These are phyloP conservation scores for Ramalina intermedia DNA, from an alignment of 495 filamentous ascomycete species.

Conservation along the genomic window DNA sequence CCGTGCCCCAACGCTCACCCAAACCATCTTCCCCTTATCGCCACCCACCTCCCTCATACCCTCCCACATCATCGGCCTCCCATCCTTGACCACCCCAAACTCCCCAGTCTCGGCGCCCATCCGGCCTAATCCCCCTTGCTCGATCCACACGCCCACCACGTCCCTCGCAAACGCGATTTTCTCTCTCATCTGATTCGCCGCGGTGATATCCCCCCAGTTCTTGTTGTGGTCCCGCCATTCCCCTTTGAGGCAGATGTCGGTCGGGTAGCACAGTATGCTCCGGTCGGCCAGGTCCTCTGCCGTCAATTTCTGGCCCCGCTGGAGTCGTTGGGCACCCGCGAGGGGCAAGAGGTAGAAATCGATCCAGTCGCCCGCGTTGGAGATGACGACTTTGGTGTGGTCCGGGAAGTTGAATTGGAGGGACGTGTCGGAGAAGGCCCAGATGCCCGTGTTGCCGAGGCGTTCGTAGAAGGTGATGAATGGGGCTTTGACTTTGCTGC, in stretches of 20 bases:
- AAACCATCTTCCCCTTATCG: constrained; percentile 65
- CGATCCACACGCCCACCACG: constrained; percentile 59
- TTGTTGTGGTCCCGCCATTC: constrained; percentile 11
- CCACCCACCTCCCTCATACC: constrained; percentile 51
- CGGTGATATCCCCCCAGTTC: constrained; percentile 44
- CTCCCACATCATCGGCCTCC: constrained; percentile 33
- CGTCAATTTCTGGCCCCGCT: constrained; percentile 46
- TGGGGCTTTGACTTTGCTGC: constrained; percentile 30
- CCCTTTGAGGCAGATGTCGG: constrained; percentile 29
- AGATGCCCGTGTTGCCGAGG: constrained; percentile 72
- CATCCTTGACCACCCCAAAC: constrained; percentile 21
- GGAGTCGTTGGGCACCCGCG: constrained; percentile 48
- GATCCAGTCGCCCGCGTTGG: constrained; percentile 53
- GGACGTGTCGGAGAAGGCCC: constrained; percentile 79
- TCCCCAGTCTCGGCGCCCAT: constrained; percentile 31
- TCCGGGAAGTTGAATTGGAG: constrained; percentile 95
- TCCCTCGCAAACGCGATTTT: constrained; percentile 65
- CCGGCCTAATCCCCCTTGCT: constrained; percentile 51
- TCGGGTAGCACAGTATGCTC: constrained; percentile 47
- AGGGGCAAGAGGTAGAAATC: constrained; percentile 74
- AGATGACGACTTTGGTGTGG: constrained; percentile 79
- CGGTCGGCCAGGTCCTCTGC: constrained; percentile 44
- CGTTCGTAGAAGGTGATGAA: constrained; percentile 83
- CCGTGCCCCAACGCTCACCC: constrained; percentile 69
- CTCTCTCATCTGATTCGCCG: constrained; percentile 62